Evolutionary conservation across 495 filamentous ascomycete genomes (phyloP), one percentile per base, ranked within the genome.

Genomic region (Penicillium angulare): DNA sequence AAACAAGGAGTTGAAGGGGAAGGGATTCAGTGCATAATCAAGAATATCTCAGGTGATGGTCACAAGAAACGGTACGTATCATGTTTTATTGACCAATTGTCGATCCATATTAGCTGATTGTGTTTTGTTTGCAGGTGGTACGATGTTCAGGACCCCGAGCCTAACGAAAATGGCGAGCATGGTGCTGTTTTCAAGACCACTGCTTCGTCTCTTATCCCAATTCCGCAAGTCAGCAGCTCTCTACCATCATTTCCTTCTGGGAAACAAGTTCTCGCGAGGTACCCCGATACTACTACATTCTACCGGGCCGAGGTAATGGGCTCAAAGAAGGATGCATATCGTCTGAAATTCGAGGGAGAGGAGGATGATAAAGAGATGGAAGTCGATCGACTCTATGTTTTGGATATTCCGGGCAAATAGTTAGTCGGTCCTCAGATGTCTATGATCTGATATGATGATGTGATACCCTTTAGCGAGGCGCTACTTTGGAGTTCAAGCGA

Each of bases 261-360:
- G 12, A 91, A 88, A 61, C 83, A 83, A 18, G 90, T 95, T 23
- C 71, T 95, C 44, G 90, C 90, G 0, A 73, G 89, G 32, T 95
- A 95, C 61, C 90, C 90, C 0, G 86, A 90, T 49, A 99, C 95
- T 8, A 96, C 93, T 2, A 97, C 92, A 0, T 99, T 99, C 61
- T 99, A 99, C 67, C 86, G 89, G 60, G 93, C 95, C 9, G 92
- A 97, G 55, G 92, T 98, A 15, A 91, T 90, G 76, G 85, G 85
- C 0, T 57, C 66, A 8, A 84, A 86, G 56, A 84, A 84, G 53
- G 80, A 82, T 42, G 72, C 72, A 38, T 86, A 82, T 49, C 71
- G 80, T 35, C 73, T 95, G 52, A 83, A 88, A 52, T 95, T 95
- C 50, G 90, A 95, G 63, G 88, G 88, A 9, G 90, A 95, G 61